Conservation (phyloP, 495 filamentous ascomycete species). For the Patellaria atrata region DNA sequence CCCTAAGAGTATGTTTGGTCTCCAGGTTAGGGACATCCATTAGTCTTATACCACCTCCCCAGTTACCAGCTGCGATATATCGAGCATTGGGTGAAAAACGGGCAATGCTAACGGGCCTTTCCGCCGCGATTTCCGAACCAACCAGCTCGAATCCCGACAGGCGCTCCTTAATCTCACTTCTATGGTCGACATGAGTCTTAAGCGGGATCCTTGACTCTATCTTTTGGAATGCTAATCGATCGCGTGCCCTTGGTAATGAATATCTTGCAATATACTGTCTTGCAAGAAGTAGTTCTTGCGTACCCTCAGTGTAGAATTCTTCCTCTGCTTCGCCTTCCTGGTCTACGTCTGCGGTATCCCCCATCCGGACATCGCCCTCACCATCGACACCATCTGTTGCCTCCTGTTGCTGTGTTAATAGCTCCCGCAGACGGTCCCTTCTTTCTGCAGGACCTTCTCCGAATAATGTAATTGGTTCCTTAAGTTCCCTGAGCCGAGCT, state of each 20-base stretch:
- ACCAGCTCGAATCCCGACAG: slow-evolving; percentile 74
- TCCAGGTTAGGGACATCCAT: slow-evolving; percentile 72
- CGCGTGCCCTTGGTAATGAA: slow-evolving; percentile 70
- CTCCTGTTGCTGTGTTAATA: slow-evolving; percentile 63
- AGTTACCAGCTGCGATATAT: slow-evolving; percentile 78
- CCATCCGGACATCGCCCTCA: slow-evolving; percentile 51
- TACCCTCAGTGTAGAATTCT: slow-evolving; percentile 87
- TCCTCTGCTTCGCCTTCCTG: slow-evolving; percentile 37
- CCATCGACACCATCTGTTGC: slow-evolving; percentile 31
- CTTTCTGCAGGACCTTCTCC: slow-evolving; percentile 80
- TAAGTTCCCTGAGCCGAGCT: slow-evolving; percentile 61
- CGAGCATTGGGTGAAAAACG: slow-evolving; percentile 79
- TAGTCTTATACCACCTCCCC: slow-evolving; percentile 75
- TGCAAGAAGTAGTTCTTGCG: slow-evolving; percentile 56
- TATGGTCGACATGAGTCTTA: slow-evolving; percentile 77
- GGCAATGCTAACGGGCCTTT: slow-evolving; percentile 77
- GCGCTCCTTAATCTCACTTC: slow-evolving; percentile 75
- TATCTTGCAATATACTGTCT: slow-evolving; percentile 71
- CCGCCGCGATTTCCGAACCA: slow-evolving; percentile 82
- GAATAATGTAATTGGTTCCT: slow-evolving; percentile 88
- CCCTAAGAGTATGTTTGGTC: slow-evolving; percentile 51
- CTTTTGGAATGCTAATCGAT: slow-evolving; percentile 59
- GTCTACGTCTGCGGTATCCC: slow-evolving; percentile 27
- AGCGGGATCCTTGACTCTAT: slow-evolving; percentile 68
- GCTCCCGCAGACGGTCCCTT: slow-evolving; percentile 70